Evolutionary conservation across 306 rosid species (phyloP).

Genomic region (Malus sieversii): DNA sequence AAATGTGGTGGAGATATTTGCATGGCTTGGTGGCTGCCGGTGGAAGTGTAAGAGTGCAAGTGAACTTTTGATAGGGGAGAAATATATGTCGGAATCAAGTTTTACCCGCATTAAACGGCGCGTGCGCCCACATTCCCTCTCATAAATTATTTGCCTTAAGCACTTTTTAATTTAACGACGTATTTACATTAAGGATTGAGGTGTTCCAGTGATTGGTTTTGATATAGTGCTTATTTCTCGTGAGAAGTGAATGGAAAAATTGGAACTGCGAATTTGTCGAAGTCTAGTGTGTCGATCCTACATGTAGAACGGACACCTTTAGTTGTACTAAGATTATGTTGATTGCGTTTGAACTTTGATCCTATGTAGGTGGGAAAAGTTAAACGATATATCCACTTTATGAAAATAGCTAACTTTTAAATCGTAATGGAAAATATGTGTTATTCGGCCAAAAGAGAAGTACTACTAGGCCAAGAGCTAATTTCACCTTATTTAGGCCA

Average conservation of each 20-base stretch:
- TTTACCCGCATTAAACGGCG: neutral
- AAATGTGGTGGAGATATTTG: neutral
- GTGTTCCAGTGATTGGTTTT: neutral
- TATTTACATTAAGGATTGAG: neutral
- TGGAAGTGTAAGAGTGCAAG: neutral
- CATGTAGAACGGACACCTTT: no score
- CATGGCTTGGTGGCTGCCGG: neutral
- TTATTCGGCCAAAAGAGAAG: neutral
- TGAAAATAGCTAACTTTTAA: no score
- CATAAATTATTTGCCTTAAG: neutral
- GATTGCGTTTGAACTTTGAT: neutral
- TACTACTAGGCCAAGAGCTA: neutral
- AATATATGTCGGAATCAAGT: neutral
- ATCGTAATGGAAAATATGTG: no score
- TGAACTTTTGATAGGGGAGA: neutral
- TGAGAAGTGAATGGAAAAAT: neutral
- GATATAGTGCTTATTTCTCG: neutral
- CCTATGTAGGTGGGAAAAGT: fast-evolving
- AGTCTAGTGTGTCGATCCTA: no score
- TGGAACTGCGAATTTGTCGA: neutral
- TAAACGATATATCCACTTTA: no score
- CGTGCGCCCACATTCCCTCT: neutral
- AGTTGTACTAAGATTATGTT: fast-evolving
- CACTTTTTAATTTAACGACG: neutral
- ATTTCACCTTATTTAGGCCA: no score